Percentiles rank a stretch among this genome's conserved stretches.
Conservation (phyloP, 257 asterid species). For the Paulownia fortunei region DNA sequence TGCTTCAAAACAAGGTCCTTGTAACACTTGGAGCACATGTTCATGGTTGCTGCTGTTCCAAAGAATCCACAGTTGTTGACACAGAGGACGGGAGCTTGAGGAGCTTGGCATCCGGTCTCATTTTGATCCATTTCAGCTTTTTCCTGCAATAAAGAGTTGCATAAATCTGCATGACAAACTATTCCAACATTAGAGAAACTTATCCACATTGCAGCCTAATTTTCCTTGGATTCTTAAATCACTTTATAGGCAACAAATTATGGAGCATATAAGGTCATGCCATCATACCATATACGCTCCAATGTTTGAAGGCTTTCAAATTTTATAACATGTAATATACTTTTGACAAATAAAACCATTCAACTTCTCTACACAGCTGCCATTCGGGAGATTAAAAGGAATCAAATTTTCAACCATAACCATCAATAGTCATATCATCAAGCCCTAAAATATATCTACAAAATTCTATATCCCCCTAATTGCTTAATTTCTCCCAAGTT, state of each 20-base stretch:
- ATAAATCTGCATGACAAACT: background rate
- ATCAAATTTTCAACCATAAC: slow-evolving; percentile 9
- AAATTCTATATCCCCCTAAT: background rate
- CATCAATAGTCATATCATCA: background rate
- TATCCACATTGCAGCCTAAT: background rate
- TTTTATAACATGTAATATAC: background rate
- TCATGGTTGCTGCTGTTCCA: slow-evolving; percentile 71
- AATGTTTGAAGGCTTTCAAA: background rate
- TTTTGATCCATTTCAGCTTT: slow-evolving; percentile 61
- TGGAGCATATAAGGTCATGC: background rate
- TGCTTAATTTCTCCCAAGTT: background rate
- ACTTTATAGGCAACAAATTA: background rate
- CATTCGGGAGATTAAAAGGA: background rate
- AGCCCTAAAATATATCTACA: slow-evolving; percentile 2
- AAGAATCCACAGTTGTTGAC: slow-evolving; percentile 73
- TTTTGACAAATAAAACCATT: background rate
- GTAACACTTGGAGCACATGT: slow-evolving; percentile 84
- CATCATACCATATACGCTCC: background rate
- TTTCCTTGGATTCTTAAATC: background rate
- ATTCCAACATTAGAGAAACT: background rate
- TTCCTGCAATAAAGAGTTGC: slow-evolving; percentile 42
- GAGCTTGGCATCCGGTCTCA: slow-evolving; percentile 71
- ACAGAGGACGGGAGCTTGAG: slow-evolving; percentile 67
- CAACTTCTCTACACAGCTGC: background rate
- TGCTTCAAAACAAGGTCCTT: slow-evolving; percentile 60